Conservation (phyloP, 2,329 filamentous ascomycete genomes). For the Dothideomycetes sp. region DNA sequence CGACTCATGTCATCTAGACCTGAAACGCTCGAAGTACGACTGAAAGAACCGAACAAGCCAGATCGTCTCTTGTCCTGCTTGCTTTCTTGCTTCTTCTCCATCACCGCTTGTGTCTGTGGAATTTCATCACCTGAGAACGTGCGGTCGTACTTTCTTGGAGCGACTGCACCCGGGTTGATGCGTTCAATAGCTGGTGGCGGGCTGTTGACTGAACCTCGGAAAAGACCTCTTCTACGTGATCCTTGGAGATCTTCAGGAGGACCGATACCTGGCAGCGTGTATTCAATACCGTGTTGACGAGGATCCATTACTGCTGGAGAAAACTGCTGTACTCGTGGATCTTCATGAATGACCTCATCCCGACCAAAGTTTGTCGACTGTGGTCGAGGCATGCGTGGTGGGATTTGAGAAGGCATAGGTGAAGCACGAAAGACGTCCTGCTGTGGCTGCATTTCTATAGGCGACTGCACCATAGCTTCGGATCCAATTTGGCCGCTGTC, state of each 20-base stretch:
- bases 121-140: conserved; percentile 11
- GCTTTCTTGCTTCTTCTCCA: conserved; percentile 16
- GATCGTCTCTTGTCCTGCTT: conserved; percentile 16
- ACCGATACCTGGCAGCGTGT: conserved; percentile 29
- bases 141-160: conserved; percentile 1
- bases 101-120: conserved; percentile 1
- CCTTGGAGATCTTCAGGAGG: conserved; percentile 20
- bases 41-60: conserved; percentile 20
- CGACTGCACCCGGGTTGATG: conserved; percentile 11
- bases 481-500: no score
- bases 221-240: background rate
- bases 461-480: conserved; percentile 2
- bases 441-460: conserved; percentile 5
- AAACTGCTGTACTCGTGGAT: background rate
- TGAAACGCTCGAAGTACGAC: conserved; percentile 14
- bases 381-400: no score
- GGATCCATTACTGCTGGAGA: conserved; percentile 21
- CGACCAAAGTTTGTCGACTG: background rate
- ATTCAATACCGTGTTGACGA: conserved; percentile 34
- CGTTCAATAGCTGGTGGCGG: conserved; percentile 2
- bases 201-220: background rate
- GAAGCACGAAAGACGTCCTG: no score
- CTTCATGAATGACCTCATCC: conserved; percentile 7
- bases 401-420: background rate
- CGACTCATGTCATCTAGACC: conserved; percentile 6